A percentile compares a stretch with the other conserved stretches of the same genome.
These are phyloP conservation scores for Pseudocercospora fijiensis DNA, from an alignment of 2,329 filamentous ascomycete genomes.

Conservation along the genomic window DNA sequence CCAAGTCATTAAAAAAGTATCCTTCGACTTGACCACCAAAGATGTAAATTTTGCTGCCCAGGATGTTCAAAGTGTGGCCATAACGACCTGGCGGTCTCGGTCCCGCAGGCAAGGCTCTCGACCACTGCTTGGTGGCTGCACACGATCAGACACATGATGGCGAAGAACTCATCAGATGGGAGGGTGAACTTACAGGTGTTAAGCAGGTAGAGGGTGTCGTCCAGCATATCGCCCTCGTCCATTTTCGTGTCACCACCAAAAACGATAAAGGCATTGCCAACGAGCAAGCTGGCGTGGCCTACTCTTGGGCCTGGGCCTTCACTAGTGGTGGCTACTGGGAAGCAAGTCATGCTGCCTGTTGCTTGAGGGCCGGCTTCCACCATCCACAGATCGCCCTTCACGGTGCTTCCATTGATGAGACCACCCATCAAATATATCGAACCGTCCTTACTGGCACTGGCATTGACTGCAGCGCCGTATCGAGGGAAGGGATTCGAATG, in stretches of 20 bases:
- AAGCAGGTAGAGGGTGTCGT: slow-evolving; percentile 92
- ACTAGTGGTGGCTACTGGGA: slow-evolving; percentile 84
- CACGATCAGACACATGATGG: slow-evolving; percentile 5
- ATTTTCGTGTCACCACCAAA: slow-evolving; percentile 98
- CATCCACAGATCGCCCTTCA: slow-evolving; percentile 97
- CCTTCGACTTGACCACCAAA: slow-evolving; percentile 98
- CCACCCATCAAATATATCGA: slow-evolving; percentile 98
- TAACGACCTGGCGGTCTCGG: slow-evolving; percentile 86
- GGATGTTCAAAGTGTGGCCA: slow-evolving; percentile 91
- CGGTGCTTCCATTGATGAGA: slow-evolving; percentile 88
- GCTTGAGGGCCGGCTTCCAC: slow-evolving; percentile 72
- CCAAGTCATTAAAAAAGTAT: slow-evolving; percentile 95
- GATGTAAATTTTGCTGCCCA: slow-evolving; percentile 95
- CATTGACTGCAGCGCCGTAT: slow-evolving; percentile 95
- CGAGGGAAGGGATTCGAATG: slow-evolving; percentile 87
- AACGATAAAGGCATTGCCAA: slow-evolving; percentile 98
- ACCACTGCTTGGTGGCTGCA: slow-evolving; percentile 95
- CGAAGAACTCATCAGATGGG: background rate
- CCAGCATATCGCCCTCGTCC: slow-evolving; percentile 84
- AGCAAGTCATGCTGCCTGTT: slow-evolving; percentile 75
- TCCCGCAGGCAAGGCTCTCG: slow-evolving; percentile 82
- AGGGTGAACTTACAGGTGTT: slow-evolving; percentile 78
- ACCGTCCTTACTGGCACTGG: slow-evolving; percentile 89
- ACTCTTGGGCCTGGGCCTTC: slow-evolving; percentile 94
- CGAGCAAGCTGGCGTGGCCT: slow-evolving; percentile 87